phyloP scores from a whole-genome alignment of 2,329 filamentous ascomycete genomes.

The Aspergillus oerlinghausenensis region DNA sequence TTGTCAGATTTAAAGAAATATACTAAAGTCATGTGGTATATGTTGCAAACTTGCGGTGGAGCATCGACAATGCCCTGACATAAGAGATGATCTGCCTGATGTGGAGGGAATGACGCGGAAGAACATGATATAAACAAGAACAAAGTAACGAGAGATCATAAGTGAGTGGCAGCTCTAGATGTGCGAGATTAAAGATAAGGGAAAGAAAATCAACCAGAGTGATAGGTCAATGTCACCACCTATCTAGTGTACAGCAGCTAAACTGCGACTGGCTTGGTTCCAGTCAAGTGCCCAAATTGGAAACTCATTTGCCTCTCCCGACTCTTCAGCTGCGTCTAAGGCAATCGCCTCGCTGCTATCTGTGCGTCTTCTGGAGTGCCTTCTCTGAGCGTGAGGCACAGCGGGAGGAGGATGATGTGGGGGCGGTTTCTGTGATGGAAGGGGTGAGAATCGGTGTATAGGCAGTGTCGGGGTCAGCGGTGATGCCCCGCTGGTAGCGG shows the following conservation, averaged over 20 bases:
- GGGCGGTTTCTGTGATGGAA: slow-evolving; percentile 29
- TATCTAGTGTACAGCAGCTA: slow-evolving; percentile 34
- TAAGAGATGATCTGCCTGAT: not conserved
- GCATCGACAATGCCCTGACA: not conserved
- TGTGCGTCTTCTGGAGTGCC: slow-evolving; percentile 38
- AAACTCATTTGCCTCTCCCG: slow-evolving; percentile 52
- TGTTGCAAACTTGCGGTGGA: not conserved
- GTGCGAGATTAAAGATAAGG: not conserved
- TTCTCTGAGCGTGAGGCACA: slow-evolving; percentile 28
- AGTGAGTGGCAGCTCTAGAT: not conserved
- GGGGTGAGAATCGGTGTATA: slow-evolving; percentile 36
- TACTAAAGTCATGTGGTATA: not conserved
- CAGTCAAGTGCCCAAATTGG: slow-evolving; percentile 39
- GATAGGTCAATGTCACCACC: not conserved
- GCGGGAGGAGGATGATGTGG: slow-evolving; percentile 29
- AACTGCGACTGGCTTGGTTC: slow-evolving; percentile 38
- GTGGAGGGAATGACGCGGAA: not conserved
- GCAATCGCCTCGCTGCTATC: slow-evolving; percentile 46
- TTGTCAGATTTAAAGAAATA: not conserved
- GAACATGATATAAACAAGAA: not conserved
- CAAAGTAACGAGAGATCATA: not conserved
- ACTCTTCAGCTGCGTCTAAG: slow-evolving; percentile 42
- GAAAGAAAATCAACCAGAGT: slow-evolving; percentile 2
- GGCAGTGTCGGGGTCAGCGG: slow-evolving; percentile 38
- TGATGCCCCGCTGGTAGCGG: slow-evolving; percentile 33